These are phyloP conservation scores for Candida hungchunana DNA, from an alignment of 805 yeast species.

Conservation along the genomic window DNA sequence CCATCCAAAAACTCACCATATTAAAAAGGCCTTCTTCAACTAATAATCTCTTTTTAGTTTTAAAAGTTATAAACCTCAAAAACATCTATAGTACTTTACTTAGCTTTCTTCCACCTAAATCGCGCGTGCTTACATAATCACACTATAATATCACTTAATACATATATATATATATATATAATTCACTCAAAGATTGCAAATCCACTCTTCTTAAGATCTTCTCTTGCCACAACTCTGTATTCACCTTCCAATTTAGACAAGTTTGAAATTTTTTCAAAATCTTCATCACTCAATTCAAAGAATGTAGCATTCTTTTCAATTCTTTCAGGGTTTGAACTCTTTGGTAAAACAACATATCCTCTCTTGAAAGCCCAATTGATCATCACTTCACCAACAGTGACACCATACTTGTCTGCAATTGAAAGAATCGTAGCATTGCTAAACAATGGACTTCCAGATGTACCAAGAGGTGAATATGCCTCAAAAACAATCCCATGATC, in stretches of 20 bases:
- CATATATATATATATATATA: no score
- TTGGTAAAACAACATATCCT: conserved; percentile 50
- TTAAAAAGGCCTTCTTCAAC: no score
- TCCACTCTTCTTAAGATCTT: no score
- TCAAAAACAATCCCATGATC: conserved; percentile 17
- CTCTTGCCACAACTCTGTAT: conserved; percentile 27
- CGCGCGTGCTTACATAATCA: no score
- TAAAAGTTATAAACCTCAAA: no score
- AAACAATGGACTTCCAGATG: conserved; percentile 16
- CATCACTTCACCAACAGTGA: conserved; percentile 44
- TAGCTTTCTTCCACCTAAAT: no score
- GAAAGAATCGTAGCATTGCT: conserved; percentile 36
- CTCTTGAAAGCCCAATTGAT: conserved; percentile 59
- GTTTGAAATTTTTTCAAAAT: conserved; percentile 28
- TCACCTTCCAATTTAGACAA: conserved; percentile 28
- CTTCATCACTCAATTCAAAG: conserved; percentile 32
- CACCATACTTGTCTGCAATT: conserved; percentile 41
- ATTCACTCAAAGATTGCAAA: no score
- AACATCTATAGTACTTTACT: no score
- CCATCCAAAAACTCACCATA: no score
- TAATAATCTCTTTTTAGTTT: no score
- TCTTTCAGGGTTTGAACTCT: conserved; percentile 43
- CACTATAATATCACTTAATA: no score
- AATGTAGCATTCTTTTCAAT: conserved; percentile 32
- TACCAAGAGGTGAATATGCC: conserved; percentile 22